Base-by-base conservation (phyloP, 495 filamentous ascomycete species). In the Aspergillus conjunctus region DNA sequence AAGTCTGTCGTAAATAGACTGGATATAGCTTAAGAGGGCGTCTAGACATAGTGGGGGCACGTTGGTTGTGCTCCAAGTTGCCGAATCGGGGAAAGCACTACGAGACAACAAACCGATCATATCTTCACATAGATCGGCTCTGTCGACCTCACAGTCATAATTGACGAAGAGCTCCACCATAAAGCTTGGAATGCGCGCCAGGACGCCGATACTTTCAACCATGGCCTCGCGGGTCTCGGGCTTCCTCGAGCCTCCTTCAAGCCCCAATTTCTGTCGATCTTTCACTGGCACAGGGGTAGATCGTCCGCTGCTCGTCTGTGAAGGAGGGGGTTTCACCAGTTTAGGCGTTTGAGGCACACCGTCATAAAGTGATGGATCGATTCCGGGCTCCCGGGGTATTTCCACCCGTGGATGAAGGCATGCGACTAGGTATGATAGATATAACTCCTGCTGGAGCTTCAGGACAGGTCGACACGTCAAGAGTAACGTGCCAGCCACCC, bases 41-140 rank as follows among this genome's bases (percentile, higher is more conserved):
- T 99, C 94, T 9, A 99, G 78, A 68, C 95, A 99, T 18, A 99
- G 73, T 3, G 95, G 94, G 17, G 94, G 94, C 11, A 99, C 94
- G 70, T 95, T 99, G 26, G 94, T 97, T 0, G 94, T 99, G 72
- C 94, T 99, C 94, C 94, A 99, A 21, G 93, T 98, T 11, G 93
- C 95, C 3, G 94, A 96, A 68, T 99, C 94, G 8, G 94, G 94
- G 65, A 99, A 92, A 10, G 94, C 94, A 68, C 96, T 98, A 56
- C 94, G 82, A 30, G 94, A 92, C 39, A 99, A 81, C 39, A 99
- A 75, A 3, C 94, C 93, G 46, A 99, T 85, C 82, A 98, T 87
- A 67, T 99, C 94, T 72, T 95, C 91, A 67, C 95, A 99, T 3
- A 99, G 73, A 73, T 98, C 94, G 37, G 86, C 88, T 31, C 95